Evolutionary conservation across 2,329 filamentous ascomycete genomes (phyloP).

Genomic region (Domatiomyces globalis): DNA sequence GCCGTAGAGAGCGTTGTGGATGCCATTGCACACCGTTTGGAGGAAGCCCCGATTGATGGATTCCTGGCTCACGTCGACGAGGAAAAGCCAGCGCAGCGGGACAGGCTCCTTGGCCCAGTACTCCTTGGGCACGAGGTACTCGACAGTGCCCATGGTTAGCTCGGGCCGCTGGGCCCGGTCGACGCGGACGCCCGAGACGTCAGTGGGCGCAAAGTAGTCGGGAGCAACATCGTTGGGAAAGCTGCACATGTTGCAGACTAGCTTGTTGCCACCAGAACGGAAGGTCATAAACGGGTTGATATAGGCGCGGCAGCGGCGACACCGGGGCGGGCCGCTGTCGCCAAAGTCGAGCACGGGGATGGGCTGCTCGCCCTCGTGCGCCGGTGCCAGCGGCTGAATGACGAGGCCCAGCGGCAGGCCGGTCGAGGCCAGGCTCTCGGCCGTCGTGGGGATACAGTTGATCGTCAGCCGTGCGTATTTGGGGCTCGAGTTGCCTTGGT

Average conservation of each 20-base stretch:
- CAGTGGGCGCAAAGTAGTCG: constrained; percentile 88
- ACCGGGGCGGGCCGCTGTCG: constrained; percentile 75
- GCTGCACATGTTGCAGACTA: constrained; percentile 95
- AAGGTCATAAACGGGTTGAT: constrained; percentile 99
- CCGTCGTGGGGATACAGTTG: constrained; percentile 77
- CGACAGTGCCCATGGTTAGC: constrained; percentile 78
- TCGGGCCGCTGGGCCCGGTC: constrained; percentile 84
- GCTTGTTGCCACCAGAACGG: constrained; percentile 82
- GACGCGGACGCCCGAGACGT: constrained; percentile 69
- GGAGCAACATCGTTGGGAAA: constrained; percentile 87
- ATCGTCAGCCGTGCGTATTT: constrained; percentile 84
- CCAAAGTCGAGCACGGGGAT: constrained; percentile 94
- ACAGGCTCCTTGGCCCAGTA: constrained; percentile 95
- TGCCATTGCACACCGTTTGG: constrained; percentile 79
- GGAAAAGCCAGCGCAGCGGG: constrained; percentile 72
- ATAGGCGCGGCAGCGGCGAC: constrained; percentile 83
- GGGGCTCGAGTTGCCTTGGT: constrained; percentile 92
- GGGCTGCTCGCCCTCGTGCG: constrained; percentile 70
- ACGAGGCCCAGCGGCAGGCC: constrained; percentile 75
- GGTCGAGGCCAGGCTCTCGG: constrained; percentile 66
- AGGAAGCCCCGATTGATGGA: constrained; percentile 81
- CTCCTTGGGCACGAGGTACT: constrained; percentile 93
- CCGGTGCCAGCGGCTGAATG: constrained; percentile 70
- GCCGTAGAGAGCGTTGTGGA: constrained; percentile 71
- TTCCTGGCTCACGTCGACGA: constrained; percentile 88